phyloP scores from a whole-genome alignment of 2,329 filamentous ascomycete species.

The Beauveria rudraprayagi region DNA sequence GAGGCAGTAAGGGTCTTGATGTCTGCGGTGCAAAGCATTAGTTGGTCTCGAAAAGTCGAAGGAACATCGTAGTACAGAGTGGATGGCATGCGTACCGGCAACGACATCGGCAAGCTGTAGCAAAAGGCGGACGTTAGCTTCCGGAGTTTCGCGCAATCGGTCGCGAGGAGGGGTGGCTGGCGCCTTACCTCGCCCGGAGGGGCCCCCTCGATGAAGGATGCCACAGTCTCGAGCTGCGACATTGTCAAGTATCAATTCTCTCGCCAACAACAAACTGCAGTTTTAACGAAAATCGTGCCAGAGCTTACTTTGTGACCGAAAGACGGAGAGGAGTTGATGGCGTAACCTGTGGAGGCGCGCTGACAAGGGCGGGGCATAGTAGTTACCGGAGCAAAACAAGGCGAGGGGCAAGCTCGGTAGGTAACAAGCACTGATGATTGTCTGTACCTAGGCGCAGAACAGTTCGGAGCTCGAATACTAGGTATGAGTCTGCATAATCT shows the following conservation, averaged over 20 bases:
- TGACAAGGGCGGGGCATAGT: constrained; percentile 9
- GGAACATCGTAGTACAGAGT: not conserved
- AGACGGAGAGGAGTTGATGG: constrained; percentile 7
- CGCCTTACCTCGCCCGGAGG: constrained; percentile 84
- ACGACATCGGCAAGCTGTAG: constrained; percentile 76
- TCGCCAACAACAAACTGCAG: constrained; percentile 6
- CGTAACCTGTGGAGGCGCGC: constrained; percentile 9
- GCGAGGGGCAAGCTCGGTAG: not conserved
- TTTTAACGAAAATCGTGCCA: not conserved
- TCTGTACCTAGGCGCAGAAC: not conserved
- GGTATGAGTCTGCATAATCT: not conserved
- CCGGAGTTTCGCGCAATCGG: constrained; percentile 13
- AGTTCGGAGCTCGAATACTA: too few species aligned
- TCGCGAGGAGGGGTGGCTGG: constrained; percentile 12
- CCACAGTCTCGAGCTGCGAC: constrained; percentile 42
- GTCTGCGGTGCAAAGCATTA: constrained; percentile 44
- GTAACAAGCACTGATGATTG: not conserved
- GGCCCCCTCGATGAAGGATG: constrained; percentile 86
- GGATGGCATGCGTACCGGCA: constrained; percentile 51
- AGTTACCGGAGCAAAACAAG: not conserved
- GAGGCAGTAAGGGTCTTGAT: constrained; percentile 79
- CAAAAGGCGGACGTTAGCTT: constrained; percentile 21
- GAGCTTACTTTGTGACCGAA: not conserved
- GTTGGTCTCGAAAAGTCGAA: not conserved
- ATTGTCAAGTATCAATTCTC: constrained; percentile 16